A percentile compares a stretch with the other conserved stretches of the same genome.
Evolutionary conservation across 164 flowering plant species (phyloP).

Genomic region (Liquidambar formosana): DNA sequence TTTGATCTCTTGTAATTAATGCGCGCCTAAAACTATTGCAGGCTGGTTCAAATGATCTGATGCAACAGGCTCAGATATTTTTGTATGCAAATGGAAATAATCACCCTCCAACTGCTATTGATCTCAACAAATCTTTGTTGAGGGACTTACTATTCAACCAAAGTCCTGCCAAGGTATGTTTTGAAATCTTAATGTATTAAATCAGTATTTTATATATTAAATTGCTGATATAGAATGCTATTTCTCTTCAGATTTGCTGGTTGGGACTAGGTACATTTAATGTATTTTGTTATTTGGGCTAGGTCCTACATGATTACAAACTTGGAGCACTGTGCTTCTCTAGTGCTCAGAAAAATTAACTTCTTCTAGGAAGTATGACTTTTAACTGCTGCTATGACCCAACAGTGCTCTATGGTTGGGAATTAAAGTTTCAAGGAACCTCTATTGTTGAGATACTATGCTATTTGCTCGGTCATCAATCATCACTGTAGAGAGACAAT

Average conservation of each 20-base stretch:
- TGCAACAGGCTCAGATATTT: constrained; percentile 78
- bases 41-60: constrained; percentile 65
- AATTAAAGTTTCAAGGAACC: not conserved
- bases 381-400: not conserved
- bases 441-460: not conserved
- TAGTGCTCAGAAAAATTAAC: not conserved
- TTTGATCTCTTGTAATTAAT: constrained; percentile 3
- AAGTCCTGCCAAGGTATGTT: constrained; percentile 79
- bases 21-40: constrained; percentile 35
- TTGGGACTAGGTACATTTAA: too few species aligned
- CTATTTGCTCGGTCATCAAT: not conserved
- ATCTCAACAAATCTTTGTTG: constrained; percentile 71
- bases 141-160: constrained; percentile 79
- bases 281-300: too few species aligned
- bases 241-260: too few species aligned
- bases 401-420: not conserved
- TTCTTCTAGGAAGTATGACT: not conserved
- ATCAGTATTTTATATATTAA: too few species aligned
- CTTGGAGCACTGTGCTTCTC: not conserved
- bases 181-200: not conserved
- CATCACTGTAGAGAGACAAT: not conserved
- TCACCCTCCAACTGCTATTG: constrained; percentile 86
- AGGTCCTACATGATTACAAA: not conserved
- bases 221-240: not conserved
- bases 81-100: constrained; percentile 73